Percentiles rank a stretch among this genome's conserved stretches.
Conservation (phyloP, 441 rosid species). For the Populus hybrid region DNA sequence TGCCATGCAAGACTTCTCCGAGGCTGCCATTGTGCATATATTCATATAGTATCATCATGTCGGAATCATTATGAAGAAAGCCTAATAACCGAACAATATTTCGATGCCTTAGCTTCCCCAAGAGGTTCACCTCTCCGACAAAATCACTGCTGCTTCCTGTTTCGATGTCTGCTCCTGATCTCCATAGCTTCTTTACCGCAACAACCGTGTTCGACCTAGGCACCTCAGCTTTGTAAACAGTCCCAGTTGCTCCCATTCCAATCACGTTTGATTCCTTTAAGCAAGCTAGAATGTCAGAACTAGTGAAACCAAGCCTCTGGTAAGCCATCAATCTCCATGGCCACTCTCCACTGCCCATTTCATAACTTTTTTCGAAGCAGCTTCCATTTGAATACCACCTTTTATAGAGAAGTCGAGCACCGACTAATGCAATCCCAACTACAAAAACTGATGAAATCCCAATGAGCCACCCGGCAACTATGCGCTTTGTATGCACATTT, state of each 20-base stretch:
- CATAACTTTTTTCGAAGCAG: constrained; percentile 44
- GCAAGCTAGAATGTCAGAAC: constrained; percentile 61
- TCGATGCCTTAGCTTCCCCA: constrained; percentile 90
- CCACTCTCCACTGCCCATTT: constrained; percentile 63
- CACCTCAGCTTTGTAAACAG: constrained; percentile 76
- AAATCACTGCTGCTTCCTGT: constrained; percentile 61
- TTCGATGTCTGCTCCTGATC: constrained; percentile 56
- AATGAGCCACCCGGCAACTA: constrained; percentile 52
- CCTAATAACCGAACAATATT: constrained; percentile 85
- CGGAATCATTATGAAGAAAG: constrained; percentile 78
- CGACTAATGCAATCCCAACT: constrained; percentile 39
- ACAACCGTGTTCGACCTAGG: constrained; percentile 44
- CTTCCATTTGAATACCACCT: constrained; percentile 46
- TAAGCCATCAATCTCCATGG: constrained; percentile 86
- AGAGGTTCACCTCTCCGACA: constrained; percentile 84
- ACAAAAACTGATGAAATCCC: constrained; percentile 56
- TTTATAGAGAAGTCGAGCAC: constrained; percentile 39
- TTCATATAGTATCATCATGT: constrained; percentile 82
- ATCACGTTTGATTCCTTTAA: constrained; percentile 71
- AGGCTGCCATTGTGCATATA: constrained; percentile 94
- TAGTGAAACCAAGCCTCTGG: constrained; percentile 76
- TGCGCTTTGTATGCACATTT: constrained; percentile 43
- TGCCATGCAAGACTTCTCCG: constrained; percentile 86
- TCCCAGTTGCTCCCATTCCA: constrained; percentile 86
- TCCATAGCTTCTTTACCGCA: constrained; percentile 88